These are phyloP conservation scores for Psilocybe sp. DNA, from an alignment of 768 basidiomycete species.

Conservation along the genomic window DNA sequence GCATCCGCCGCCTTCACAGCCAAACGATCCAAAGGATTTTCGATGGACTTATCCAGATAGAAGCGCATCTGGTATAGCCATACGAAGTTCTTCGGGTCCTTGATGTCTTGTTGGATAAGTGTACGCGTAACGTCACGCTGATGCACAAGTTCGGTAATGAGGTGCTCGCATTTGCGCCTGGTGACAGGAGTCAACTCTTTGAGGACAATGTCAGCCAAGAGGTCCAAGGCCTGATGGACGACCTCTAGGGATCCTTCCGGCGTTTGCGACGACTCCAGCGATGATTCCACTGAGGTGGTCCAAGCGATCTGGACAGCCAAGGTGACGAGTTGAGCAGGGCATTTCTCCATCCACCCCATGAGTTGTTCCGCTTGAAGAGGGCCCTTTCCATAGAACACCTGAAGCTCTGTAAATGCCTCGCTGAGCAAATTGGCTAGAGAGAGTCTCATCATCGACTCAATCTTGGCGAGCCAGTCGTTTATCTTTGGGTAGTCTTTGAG, in stretches of 20 bases:
- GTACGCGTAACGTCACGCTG: constrained; percentile 91
- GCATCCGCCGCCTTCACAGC: constrained; percentile 87
- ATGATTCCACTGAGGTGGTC: constrained; percentile 80
- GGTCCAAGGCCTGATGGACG: constrained; percentile 80
- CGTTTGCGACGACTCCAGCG: constrained; percentile 51
- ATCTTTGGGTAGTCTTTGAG: constrained; percentile 96
- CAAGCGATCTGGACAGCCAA: constrained; percentile 94
- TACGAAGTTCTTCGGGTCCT: constrained; percentile 71
- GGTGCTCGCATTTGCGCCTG: constrained; percentile 97
- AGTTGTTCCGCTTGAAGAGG: constrained; percentile 64
- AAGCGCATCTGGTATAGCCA: constrained; percentile 99
- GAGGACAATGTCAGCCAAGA: constrained; percentile 95
- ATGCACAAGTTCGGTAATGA: constrained; percentile 98
- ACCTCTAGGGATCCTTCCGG: constrained; percentile 72
- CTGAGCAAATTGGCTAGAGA: constrained; percentile 83
- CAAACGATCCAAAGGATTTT: constrained; percentile 79
- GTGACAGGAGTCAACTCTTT: constrained; percentile 86
- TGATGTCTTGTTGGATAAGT: constrained; percentile 63
- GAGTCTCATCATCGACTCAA: constrained; percentile 90
- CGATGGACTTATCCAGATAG: constrained; percentile 73
- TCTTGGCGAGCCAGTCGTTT: constrained; percentile 94
- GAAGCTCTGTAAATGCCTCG: constrained; percentile 77
- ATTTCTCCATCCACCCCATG: constrained; percentile 89
- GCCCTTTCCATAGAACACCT: constrained; percentile 73
- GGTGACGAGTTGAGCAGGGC: constrained; percentile 94